Evolutionary conservation across 2,329 filamentous ascomycete genomes (phyloP).

Genomic region (Cadophora malorum): DNA sequence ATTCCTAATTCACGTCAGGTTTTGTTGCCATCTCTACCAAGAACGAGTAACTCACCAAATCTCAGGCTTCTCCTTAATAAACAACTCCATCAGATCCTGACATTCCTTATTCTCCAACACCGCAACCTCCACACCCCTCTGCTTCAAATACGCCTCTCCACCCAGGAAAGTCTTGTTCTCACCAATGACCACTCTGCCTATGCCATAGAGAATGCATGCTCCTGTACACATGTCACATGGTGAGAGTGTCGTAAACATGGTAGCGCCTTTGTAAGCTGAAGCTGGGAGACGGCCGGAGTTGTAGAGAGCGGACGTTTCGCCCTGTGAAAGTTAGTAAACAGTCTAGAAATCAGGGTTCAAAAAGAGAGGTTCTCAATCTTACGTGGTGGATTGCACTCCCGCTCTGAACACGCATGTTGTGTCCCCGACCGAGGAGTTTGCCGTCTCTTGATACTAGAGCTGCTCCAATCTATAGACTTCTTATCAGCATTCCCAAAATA

Average conservation of each 20-base stretch:
- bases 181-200: slow-evolving; percentile 75
- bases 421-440: slow-evolving; percentile 72
- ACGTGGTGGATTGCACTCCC: slow-evolving; percentile 76
- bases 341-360: neutral
- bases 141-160: slow-evolving; percentile 72
- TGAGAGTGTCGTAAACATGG: slow-evolving; percentile 84
- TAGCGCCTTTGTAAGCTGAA: slow-evolving; percentile 70
- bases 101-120: slow-evolving; percentile 71
- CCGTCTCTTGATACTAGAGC: slow-evolving; percentile 72
- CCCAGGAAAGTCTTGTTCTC: slow-evolving; percentile 80
- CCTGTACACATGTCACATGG: slow-evolving; percentile 84
- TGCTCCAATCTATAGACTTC: slow-evolving; percentile 54
- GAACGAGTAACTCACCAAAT: slow-evolving; percentile 61
- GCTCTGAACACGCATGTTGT: slow-evolving; percentile 79
- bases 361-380: slow-evolving; percentile 40
- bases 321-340: slow-evolving; percentile 52
- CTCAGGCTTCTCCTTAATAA: slow-evolving; percentile 74
- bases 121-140: slow-evolving; percentile 74
- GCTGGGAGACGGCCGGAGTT: slow-evolving; percentile 76
- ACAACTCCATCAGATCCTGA: slow-evolving; percentile 71
- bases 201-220: slow-evolving; percentile 77
- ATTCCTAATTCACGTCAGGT: slow-evolving; percentile 52
- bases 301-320: slow-evolving; percentile 77
- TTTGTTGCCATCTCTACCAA: slow-evolving; percentile 5
- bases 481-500: neutral